Evolutionary conservation across 169 alveolate species (phyloP), one percentile per base, ranked within the genome.

Genomic region (Plasmodium falciparum): DNA sequence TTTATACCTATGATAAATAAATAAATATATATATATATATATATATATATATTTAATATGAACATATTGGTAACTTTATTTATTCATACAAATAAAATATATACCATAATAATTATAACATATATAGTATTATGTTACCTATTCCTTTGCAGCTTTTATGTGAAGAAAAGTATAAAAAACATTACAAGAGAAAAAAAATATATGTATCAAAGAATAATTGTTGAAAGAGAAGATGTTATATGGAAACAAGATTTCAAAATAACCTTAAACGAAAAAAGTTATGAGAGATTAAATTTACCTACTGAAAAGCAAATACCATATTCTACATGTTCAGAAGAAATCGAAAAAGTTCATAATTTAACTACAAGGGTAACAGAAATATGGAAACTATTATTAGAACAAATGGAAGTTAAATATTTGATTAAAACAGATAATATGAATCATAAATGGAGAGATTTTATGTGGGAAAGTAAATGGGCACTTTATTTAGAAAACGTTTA

Each of bases 371-470:
- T 33, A 45, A 20, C 78, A 6, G 7, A 11, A 15, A 29, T 43
- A 54, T 70, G 65, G 78, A 47, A 45, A 45, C 11, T 8, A 39
- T 20, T 33, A 15, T 39, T 70, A 39, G 62, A 33, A 45, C 43
- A 70, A 29, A 70, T 70, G 78, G 65, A 70, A 70, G 17, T 7
- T 54, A 70, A 22, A n/a, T 70, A 70, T 45, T 7, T 17, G 62
- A 24, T 39, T 58, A 45, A 70, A 47, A 70, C 62, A 4, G 7
- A 70, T n/a, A 4, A 70, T 12, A 45, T 70, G 78, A 62, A 70
- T 15, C 24, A 22, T 12, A 43, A 24, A 1, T 70, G 78, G 78
- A 70, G 29, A 47, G 39, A 49, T 8, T 6, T 39, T 47, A 45
- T 45, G 33, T 70, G 78, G 78, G 15, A 24, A 39, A 70, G 29